Base-by-base conservation (phyloP, 2,329 filamentous ascomycete species). In the Monascus ruber region DNA sequence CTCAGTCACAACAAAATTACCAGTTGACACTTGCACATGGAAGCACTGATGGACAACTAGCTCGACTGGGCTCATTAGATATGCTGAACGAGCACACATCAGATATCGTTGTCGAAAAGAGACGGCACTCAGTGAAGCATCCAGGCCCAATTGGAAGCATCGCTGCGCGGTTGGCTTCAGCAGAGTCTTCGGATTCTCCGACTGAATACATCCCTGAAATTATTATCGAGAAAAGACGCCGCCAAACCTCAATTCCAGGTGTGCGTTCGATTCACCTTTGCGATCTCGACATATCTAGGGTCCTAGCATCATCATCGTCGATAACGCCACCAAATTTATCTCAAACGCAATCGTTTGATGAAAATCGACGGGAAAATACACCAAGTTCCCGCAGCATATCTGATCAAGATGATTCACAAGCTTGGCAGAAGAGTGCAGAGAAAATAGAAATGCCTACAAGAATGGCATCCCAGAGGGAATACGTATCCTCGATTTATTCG, bases 211-310 rank as follows among this genome's bases (percentile, higher is more conserved):
- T 41, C 7, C 28, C 43, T 2, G 45, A 50, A 8, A 41, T 60
- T 17, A 35, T 45, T 4, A 41, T 58, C 11, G 27, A 46, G 27
- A 59, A 55, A 41, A 55, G 41, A 42, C 43, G 52, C 35, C 48
- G 45, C 5, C 44, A 35, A 24, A 41, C 42, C 6, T 42, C 47
- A n/a, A 26, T 38, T 26, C 36, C 44, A 2, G 53, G 53, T 33
- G 31, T 35, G 9, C 45, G 42, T 24, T 49, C 53, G 9, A 38
- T 58, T 31, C 51, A 58, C 31, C 43, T 59, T 11, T 47, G 40
- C 24, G 54, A 56, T 10, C 42, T 60, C 39, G 49, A 52, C 29
- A 59, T 60, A 31, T 49, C 56, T 2, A 46, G 50, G 26, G 44
- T 44, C 31, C 48, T 59, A 5, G 51, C 48, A 5, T 53, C 51